Evolutionary conservation across 78 protist species (phyloP).

Genomic region (Thecamonas trahens): DNA sequence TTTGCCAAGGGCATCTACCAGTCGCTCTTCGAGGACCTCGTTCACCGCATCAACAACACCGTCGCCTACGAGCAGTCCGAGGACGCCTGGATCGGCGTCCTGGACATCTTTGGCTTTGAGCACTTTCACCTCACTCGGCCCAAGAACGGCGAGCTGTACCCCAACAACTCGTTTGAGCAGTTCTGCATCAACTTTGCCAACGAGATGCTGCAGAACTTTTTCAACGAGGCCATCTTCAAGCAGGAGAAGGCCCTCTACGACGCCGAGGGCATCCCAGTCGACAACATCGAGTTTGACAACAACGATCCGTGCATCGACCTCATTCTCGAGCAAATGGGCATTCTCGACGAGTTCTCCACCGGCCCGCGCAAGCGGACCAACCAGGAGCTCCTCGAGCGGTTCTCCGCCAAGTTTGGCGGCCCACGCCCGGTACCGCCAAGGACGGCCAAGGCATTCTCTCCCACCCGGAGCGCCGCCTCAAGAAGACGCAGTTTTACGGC

Average conservation of each 20-base stretch:
- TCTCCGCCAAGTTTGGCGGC: slow-evolving; percentile 10
- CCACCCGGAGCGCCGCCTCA: too few species aligned
- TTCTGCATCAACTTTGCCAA: slow-evolving; percentile 66
- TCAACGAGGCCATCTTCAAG: slow-evolving; percentile 45
- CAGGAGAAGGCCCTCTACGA: slow-evolving; percentile 48
- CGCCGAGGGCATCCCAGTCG: slow-evolving; percentile 52
- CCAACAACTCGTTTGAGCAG: slow-evolving; percentile 62
- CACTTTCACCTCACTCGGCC: slow-evolving; percentile 14
- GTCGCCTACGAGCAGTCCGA: too few species aligned
- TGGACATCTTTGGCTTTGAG: slow-evolving; percentile 80
- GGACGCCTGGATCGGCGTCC: slow-evolving; percentile 54
- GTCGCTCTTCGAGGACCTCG: slow-evolving; percentile 33
- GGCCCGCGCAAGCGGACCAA: too few species aligned
- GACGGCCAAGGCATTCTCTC: not conserved
- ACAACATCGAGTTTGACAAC: slow-evolving; percentile 13
- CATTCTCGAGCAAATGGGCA: too few species aligned
- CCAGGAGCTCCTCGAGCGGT: slow-evolving; percentile 27
- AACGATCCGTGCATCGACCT: not conserved
- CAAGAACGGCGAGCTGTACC: not conserved
- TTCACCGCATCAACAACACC: slow-evolving; percentile 31
- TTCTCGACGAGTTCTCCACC: too few species aligned
- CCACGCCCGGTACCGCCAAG: not conserved
- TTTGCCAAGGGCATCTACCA: slow-evolving; percentile 47
- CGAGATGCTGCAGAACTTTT: slow-evolving; percentile 50
- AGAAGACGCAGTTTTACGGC: slow-evolving; percentile 47